Evolutionary conservation across 345 rosid genomes (phyloP).

Genomic region (Excoecaria agallocha): DNA sequence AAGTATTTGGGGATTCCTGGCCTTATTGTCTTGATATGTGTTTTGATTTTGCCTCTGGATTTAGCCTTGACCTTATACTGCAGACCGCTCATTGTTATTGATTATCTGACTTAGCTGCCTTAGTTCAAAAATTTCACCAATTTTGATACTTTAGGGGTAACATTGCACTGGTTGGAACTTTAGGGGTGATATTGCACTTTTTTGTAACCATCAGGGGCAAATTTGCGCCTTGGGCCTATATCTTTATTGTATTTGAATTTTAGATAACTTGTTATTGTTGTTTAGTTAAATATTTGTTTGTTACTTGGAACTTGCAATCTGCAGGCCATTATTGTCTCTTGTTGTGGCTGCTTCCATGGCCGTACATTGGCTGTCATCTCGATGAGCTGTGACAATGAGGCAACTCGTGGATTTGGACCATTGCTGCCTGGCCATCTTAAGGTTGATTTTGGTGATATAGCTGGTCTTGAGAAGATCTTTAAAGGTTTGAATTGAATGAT

Average conservation of each 20-base stretch:
- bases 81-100: too few relatives aligned
- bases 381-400: slow-evolving; percentile 99
- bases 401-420: slow-evolving; percentile 93
- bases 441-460: slow-evolving; percentile 88
- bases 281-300: slow-evolving; percentile 13
- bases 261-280: neutral
- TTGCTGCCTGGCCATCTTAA: slow-evolving; percentile 82
- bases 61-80: too few relatives aligned
- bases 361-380: slow-evolving; percentile 91
- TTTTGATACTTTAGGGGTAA: too few relatives aligned
- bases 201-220: too few relatives aligned
- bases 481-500: slow-evolving; percentile 48
- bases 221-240: neutral
- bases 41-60: too few relatives aligned
- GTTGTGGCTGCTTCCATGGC: slow-evolving; percentile 98
- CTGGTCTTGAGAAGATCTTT: slow-evolving; percentile 67
- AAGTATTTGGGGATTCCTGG: too few relatives aligned
- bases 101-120: too few relatives aligned
- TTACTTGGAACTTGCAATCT: slow-evolving; percentile 9
- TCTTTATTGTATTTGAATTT: neutral
- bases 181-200: too few relatives aligned
- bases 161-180: too few relatives aligned
- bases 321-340: slow-evolving; percentile 90
- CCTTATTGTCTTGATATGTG: too few relatives aligned
- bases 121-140: too few relatives aligned